A percentile compares a stretch with the other conserved stretches of the same genome.
These are phyloP conservation scores for Schoenoplectus tabernaemontani DNA, from an alignment of 202 grass and related monocot species.

Conservation along the genomic window DNA sequence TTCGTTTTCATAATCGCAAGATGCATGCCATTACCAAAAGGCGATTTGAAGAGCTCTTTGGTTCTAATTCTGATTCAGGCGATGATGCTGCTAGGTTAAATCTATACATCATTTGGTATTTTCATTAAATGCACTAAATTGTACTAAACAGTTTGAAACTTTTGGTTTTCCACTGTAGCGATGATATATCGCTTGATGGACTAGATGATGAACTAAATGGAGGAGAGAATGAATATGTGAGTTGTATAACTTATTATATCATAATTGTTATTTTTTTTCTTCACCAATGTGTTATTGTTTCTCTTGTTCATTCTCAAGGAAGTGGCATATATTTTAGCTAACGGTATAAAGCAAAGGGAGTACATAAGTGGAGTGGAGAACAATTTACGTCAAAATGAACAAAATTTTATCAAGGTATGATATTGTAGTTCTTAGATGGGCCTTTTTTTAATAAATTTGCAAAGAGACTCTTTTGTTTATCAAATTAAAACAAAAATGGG, in stretches of 20 bases:
- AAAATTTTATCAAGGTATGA: slow-evolving; percentile 17
- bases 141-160: not conserved
- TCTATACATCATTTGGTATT: not conserved
- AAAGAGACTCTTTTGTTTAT: not conserved
- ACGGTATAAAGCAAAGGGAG: slow-evolving; percentile 10
- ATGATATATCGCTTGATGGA: slow-evolving; percentile 54
- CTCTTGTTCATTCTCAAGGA: slow-evolving; percentile 5
- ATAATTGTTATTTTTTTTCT: not conserved
- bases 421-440: not conserved
- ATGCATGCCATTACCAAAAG: slow-evolving; percentile 27
- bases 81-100: slow-evolving; percentile 42
- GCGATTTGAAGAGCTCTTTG: slow-evolving; percentile 24
- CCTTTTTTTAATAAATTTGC: not conserved
- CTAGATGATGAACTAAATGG: slow-evolving; percentile 60
- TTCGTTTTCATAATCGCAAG: not conserved
- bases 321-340: slow-evolving; percentile 24
- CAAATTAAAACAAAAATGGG: not conserved
- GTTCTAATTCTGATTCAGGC: slow-evolving; percentile 30
- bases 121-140: not conserved
- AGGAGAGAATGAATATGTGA: slow-evolving; percentile 60
- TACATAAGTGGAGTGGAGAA: slow-evolving; percentile 16
- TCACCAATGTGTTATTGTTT: not conserved
- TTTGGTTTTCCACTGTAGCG: slow-evolving; percentile 18
- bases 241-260: slow-evolving; percentile 14
- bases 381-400: slow-evolving; percentile 3